These are phyloP conservation scores for Macrotyloma uniflorum DNA, from an alignment of 306 rosid genomes.

Conservation along the genomic window DNA sequence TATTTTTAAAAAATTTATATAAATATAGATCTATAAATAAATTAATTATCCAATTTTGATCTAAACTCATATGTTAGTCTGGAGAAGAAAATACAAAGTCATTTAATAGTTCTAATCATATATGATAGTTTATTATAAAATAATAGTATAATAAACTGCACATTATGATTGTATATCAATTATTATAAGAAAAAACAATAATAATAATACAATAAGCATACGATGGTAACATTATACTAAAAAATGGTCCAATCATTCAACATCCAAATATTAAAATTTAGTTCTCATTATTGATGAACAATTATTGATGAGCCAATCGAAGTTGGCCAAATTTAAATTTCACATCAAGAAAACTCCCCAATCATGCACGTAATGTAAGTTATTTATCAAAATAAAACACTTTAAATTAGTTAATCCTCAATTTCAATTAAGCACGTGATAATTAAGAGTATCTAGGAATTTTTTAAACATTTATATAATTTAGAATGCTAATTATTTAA, in stretches of 20 bases:
- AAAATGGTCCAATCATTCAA: background rate
- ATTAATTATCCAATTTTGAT: no score
- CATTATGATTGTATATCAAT: no score
- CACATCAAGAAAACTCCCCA: background rate
- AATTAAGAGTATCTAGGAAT: background rate
- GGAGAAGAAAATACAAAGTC: no score
- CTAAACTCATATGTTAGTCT: no score
- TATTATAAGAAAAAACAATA: no score
- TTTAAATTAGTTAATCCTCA: background rate
- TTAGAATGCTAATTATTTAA: background rate
- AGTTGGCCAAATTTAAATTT: background rate
- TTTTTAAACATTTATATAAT: background rate
- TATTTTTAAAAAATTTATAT: no score
- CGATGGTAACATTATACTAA: background rate
- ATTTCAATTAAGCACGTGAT: conserved; percentile 8
- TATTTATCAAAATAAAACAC: background rate
- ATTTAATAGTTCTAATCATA: no score
- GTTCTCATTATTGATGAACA: no score
- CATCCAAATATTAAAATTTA: background rate
- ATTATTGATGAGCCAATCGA: background rate
- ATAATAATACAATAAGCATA: no score
- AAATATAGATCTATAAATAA: no score
- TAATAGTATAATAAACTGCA: no score
- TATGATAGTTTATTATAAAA: no score
- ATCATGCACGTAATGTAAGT: background rate